Evolutionary conservation across 257 asterid genomes (phyloP).

Genomic region (Ehretia macrophylla): DNA sequence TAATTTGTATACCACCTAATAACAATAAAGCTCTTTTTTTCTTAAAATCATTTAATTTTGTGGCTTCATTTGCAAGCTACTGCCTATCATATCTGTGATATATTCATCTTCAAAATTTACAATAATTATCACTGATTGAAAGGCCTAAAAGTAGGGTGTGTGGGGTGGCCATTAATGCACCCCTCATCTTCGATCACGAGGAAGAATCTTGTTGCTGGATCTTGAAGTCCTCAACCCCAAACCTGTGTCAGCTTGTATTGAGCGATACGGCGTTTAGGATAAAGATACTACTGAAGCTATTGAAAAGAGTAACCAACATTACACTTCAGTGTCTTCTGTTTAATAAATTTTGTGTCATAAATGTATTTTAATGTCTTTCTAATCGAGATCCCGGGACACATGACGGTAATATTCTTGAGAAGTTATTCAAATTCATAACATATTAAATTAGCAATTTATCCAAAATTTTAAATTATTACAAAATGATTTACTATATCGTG

Average conservation of each 20-base stretch:
- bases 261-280: slow-evolving; percentile 43
- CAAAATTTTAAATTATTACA: too few species aligned
- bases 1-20: too few species aligned
- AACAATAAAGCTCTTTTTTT: too few species aligned
- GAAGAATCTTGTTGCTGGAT: slow-evolving; percentile 44
- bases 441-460: too few species aligned
- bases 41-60: too few species aligned
- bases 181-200: slow-evolving; percentile 37
- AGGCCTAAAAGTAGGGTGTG: too few species aligned
- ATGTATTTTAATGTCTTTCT: slow-evolving; percentile 7
- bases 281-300: not conserved
- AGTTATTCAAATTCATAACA: too few species aligned
- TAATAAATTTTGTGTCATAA: not conserved
- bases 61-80: not conserved
- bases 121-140: too few species aligned
- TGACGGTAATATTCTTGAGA: too few species aligned
- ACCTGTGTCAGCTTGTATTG: slow-evolving; percentile 63
- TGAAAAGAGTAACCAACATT: slow-evolving; percentile 5
- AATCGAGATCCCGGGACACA: slow-evolving; percentile 43
- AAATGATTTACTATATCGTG: too few species aligned
- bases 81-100: not conserved
- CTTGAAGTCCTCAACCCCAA: slow-evolving; percentile 40
- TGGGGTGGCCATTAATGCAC: not conserved
- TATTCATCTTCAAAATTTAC: too few species aligned
- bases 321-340: slow-evolving; percentile 4